phyloP scores from a whole-genome alignment of 1,284 basidiomycete species.

The Athelia sp. region DNA sequence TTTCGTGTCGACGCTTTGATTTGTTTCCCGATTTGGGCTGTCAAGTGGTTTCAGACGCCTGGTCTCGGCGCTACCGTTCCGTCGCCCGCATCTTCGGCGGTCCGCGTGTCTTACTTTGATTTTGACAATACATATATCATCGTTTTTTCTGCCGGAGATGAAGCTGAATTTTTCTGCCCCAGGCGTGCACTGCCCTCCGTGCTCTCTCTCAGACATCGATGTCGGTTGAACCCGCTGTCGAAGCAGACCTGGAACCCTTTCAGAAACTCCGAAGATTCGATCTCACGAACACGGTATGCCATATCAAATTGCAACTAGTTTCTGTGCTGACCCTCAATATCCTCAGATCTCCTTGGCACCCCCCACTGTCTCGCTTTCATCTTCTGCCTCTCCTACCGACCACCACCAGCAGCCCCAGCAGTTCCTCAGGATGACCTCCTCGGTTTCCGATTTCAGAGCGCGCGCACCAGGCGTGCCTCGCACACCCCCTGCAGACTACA shows the following conservation, averaged over 20 bases:
- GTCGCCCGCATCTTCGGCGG: no score
- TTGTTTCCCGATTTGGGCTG: background rate
- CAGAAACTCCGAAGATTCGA: constrained; percentile 46
- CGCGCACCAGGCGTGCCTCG: constrained; percentile 4
- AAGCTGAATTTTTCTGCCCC: constrained; percentile 12
- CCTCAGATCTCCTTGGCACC: constrained; percentile 7
- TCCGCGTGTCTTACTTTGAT: no score
- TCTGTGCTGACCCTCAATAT: no score
- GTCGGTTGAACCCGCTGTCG: constrained; percentile 48
- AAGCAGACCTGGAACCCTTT: constrained; percentile 55
- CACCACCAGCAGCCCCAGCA: constrained; percentile 9
- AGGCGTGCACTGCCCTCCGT: constrained; percentile 50
- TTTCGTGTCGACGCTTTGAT: background rate
- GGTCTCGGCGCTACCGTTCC: no score
- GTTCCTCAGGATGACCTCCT: constrained; percentile 28
- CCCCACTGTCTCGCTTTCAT: background rate
- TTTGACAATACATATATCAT: no score
- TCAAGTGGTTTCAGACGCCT: no score
- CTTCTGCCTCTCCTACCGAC: constrained; percentile 16
- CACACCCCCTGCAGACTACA: constrained; percentile 31
- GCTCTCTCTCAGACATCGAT: constrained; percentile 41
- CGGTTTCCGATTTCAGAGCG: constrained; percentile 29
- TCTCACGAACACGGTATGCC: constrained; percentile 29
- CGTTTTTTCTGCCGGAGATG: no score
- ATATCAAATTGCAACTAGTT: background rate